These are phyloP conservation scores for Hondaea fermentalgiana DNA, from an alignment of 108 stramenopile genomes.

Conservation along the genomic window DNA sequence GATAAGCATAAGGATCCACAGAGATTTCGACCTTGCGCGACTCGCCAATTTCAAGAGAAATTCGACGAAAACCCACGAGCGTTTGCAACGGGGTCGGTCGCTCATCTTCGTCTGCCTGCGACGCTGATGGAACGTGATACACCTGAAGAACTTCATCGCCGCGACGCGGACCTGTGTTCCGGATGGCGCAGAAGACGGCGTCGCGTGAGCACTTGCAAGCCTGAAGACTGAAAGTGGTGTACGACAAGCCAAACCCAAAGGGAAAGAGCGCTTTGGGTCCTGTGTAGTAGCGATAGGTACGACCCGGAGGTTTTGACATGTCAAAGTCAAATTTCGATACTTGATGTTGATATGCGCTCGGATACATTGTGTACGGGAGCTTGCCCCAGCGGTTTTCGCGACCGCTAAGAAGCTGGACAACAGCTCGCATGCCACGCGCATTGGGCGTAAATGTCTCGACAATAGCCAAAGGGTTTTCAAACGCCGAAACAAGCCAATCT, in stretches of 20 bases:
- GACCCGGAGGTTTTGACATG: not conserved
- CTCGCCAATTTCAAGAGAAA: not conserved
- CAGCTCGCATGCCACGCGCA: not conserved
- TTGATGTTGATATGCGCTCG: not conserved
- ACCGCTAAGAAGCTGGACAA: not conserved
- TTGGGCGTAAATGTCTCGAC: not conserved
- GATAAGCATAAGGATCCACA: not conserved
- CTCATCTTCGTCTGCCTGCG: not conserved
- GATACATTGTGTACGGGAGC: not conserved
- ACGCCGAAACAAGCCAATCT: not conserved
- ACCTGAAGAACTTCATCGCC: not conserved
- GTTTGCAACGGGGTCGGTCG: not conserved
- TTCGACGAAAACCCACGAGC: not conserved
- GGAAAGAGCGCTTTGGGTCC: not conserved
- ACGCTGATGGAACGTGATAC: not conserved
- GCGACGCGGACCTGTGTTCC: not conserved
- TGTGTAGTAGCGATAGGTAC: not conserved
- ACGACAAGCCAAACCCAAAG: not conserved
- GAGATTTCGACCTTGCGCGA: not conserved
- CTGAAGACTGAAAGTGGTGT: not conserved
- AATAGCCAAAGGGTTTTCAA: not conserved
- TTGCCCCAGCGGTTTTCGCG: not conserved
- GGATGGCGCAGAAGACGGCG: not conserved
- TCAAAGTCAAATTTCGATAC: not conserved
- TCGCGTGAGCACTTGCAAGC: not conserved